Evolutionary conservation across 768 basidiomycete genomes (phyloP), one percentile per base, ranked within the genome.

Genomic region (Amanita subjunquillea): DNA sequence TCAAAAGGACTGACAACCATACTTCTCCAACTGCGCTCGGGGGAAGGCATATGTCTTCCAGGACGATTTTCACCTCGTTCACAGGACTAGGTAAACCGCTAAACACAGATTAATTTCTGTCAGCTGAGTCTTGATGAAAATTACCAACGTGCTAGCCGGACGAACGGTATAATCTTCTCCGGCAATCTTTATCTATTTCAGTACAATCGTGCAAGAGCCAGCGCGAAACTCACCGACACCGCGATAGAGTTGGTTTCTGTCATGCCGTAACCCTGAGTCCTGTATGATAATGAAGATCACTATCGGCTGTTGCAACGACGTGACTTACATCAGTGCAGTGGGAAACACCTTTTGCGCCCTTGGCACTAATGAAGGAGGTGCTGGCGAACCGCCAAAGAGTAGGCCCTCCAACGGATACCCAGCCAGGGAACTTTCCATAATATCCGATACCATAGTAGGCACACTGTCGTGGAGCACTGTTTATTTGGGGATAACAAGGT

Each of bases 191-290:
- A 27, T 46, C 17, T 7, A 12, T 20, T 25, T 48, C 22, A 38
- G 47, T n/a, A 25, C n/a, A 25, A 20, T 10, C 13, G 7, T 4
- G 12, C 20, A n/a, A 38, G 47, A 36, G 25, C 34, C 13, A 23
- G 30, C 3, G 30, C 9, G 22, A 20, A 6, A 45, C 66, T 36
- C 36, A 75, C 67, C 50, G 53, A 67, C 27, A 62, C 67, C 3
- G 74, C 74, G 23, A 75, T 63, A 23, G 73, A 73, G 55, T 77
- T 79, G 1, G 76, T 78, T 57, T 81, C 79, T 15, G 78, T 76
- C 56, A 73, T 62, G 5, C 77, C 76, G 55, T 76, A 79, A 6
- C 67, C 72, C 57, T 76, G 68, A 23, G 60, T 61, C 61, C 68
- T 69, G 41, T 38, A n/a, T 40, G 20, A 40, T 20, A 41, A n/a